Percentiles rank a stretch among this genome's conserved stretches.
phyloP scores from a whole-genome alignment of 202 grass and related monocot species.

The Bolboschoenoplectus hybrid region DNA sequence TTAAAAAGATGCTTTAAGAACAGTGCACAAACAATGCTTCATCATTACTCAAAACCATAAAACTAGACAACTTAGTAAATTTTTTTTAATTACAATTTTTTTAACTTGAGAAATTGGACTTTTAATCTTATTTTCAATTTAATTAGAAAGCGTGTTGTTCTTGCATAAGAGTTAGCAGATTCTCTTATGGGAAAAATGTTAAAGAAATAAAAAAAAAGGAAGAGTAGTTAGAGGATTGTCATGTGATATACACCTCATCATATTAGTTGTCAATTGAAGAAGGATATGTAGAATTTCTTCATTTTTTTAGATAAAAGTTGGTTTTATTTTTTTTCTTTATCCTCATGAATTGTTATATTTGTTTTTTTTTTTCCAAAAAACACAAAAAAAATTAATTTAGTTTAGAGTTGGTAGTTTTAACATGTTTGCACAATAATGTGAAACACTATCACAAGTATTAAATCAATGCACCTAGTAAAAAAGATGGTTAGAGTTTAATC shows the following conservation, averaged over 20 bases:
- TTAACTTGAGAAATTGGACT: neutral
- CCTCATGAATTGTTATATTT: too few species aligned
- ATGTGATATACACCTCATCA: conserved; percentile 2
- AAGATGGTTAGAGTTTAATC: too few species aligned
- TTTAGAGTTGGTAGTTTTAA: too few species aligned
- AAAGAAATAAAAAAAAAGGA: neutral
- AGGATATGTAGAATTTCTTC: too few species aligned
- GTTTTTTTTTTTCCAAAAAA: too few species aligned
- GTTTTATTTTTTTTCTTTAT: too few species aligned
- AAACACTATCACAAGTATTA: too few species aligned
- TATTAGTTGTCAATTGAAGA: neutral
- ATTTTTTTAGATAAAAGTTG: too few species aligned
- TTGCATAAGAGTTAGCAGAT: neutral
- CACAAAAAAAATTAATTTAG: too few species aligned
- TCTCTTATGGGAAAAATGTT: neutral
- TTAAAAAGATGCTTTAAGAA: neutral
- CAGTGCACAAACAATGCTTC: neutral
- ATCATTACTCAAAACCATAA: neutral
- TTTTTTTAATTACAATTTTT: neutral
- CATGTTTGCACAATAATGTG: too few species aligned
- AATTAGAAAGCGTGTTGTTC: neutral
- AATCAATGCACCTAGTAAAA: too few species aligned
- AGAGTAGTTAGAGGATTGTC: neutral
- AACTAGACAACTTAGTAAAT: neutral
- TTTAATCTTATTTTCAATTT: neutral